Evolutionary conservation across 495 filamentous ascomycete genomes (phyloP).

Genomic region (Aspergillus indologenus): DNA sequence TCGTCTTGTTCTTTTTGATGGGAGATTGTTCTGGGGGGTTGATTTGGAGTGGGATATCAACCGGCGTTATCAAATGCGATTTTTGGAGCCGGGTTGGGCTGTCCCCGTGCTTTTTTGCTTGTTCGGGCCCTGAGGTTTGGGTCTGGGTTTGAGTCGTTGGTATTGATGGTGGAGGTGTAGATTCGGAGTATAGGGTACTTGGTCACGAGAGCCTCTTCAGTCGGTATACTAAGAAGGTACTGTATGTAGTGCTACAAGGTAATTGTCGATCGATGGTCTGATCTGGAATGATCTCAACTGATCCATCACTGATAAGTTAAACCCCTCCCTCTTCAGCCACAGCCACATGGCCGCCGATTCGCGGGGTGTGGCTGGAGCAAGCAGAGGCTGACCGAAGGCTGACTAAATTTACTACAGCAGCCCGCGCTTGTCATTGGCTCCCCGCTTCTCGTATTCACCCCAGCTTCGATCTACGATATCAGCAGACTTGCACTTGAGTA

Average conservation of each 20-base stretch:
- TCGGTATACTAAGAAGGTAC: neutral
- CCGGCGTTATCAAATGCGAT: neutral
- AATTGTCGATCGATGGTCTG: neutral
- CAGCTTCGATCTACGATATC: neutral
- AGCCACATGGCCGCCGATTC: neutral
- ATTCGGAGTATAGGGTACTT: neutral
- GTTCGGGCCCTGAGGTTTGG: neutral
- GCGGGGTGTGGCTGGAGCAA: neutral
- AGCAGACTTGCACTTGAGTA: neutral
- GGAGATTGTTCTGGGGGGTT: neutral
- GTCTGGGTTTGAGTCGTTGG: neutral
- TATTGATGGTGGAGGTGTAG: no score
- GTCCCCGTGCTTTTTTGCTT: neutral
- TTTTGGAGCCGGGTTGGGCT: neutral
- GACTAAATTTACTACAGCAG: neutral
- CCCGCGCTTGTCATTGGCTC: neutral
- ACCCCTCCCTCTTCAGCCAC: conserved; percentile 1
- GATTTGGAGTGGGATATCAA: neutral
- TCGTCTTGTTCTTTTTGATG: neutral
- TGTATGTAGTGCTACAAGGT: no score
- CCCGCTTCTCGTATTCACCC: conserved; percentile 1
- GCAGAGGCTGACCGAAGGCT: conserved; percentile 1
- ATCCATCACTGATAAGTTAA: neutral
- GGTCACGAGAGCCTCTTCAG: neutral
- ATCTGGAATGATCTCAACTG: neutral